A percentile compares a stretch with the other conserved stretches of the same genome.
phyloP scores from a whole-genome alignment of 768 basidiomycete genomes.

The Terana coerulea region DNA sequence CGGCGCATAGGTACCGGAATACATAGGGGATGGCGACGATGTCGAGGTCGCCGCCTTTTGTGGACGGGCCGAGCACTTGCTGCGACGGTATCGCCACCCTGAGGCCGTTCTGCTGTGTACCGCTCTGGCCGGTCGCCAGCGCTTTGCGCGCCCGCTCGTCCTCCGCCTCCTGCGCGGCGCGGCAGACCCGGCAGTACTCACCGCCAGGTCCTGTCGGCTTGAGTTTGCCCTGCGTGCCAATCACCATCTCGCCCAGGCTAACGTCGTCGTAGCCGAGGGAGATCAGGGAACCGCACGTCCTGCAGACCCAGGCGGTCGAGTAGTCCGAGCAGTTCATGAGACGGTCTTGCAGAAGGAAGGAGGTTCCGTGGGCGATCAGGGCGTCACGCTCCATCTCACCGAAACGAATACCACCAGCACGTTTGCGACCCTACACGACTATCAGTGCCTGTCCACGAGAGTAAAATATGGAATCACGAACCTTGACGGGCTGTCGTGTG shows the following conservation, averaged over 20 bases:
- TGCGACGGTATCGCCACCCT: slow-evolving; percentile 63
- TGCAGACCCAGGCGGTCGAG: slow-evolving; percentile 98
- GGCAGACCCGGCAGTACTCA: slow-evolving; percentile 95
- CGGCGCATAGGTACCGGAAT: slow-evolving; percentile 90
- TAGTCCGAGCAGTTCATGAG: slow-evolving; percentile 99
- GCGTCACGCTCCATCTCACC: slow-evolving; percentile 99
- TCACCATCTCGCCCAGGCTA: slow-evolving; percentile 59
- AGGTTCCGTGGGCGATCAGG: slow-evolving; percentile 96
- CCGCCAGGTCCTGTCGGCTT: slow-evolving; percentile 73
- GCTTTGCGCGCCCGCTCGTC: slow-evolving; percentile 58
- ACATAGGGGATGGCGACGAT: slow-evolving; percentile 95
- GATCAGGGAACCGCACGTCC: slow-evolving; percentile 92
- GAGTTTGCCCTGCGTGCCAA: slow-evolving; percentile 45
- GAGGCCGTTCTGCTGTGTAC: slow-evolving; percentile 37
- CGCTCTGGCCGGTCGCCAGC: slow-evolving; percentile 51
- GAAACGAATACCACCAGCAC: slow-evolving; percentile 97
- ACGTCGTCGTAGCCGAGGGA: slow-evolving; percentile 94
- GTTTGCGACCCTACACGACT: slow-evolving; percentile 76
- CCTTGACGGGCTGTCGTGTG: slow-evolving; percentile 97
- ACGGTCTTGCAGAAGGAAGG: slow-evolving; percentile 96
- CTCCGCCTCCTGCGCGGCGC: slow-evolving; percentile 62
- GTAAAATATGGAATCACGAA: slow-evolving; percentile 28
- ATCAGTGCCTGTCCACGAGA: slow-evolving; percentile 1
- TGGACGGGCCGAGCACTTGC: slow-evolving; percentile 54
- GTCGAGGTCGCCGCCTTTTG: slow-evolving; percentile 83